Conservation (phyloP, 2,329 filamentous ascomycete genomes). For the Aspergillus japonicus region DNA sequence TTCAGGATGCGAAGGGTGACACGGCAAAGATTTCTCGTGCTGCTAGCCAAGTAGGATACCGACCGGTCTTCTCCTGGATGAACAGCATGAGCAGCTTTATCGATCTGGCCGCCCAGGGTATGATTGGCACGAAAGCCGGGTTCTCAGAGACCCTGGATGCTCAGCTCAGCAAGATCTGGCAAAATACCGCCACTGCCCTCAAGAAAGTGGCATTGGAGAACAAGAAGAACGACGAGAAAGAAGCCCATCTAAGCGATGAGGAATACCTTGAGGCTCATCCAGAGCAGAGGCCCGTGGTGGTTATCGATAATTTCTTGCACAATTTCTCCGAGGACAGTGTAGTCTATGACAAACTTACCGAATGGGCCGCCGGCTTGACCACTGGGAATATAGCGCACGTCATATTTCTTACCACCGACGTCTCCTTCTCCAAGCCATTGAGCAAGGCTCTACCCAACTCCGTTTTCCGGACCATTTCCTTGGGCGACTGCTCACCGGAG, state of each 20-base stretch:
- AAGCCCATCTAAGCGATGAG: conserved; percentile 71
- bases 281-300: conserved; percentile 75
- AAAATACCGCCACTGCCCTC: conserved; percentile 76
- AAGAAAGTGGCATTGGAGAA: conserved; percentile 71
- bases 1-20: conserved; percentile 88
- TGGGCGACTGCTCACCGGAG: conserved; percentile 82
- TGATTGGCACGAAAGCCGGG: conserved; percentile 89
- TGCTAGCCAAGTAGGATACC: conserved; percentile 80
- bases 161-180: conserved; percentile 84
- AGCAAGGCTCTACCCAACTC: conserved; percentile 86
- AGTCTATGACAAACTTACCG: conserved; percentile 73
- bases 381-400: conserved; percentile 90
- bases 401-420: conserved; percentile 87
- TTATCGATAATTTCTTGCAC: conserved; percentile 89
- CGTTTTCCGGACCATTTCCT: conserved; percentile 79
- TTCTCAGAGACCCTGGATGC: conserved; percentile 91
- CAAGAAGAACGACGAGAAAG: conserved; percentile 70
- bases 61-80: conserved; percentile 93
- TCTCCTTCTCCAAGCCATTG: conserved; percentile 82
- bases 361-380: conserved; percentile 85
- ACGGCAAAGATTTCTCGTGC: conserved; percentile 78
- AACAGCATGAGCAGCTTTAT: conserved; percentile 91
- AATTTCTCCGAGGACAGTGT: conserved; percentile 67
- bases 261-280: conserved; percentile 89
- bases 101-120: conserved; percentile 88